Base-by-base conservation (phyloP, 2,329 filamentous ascomycete genomes). In the Cadophora luteo-olivacea region DNA sequence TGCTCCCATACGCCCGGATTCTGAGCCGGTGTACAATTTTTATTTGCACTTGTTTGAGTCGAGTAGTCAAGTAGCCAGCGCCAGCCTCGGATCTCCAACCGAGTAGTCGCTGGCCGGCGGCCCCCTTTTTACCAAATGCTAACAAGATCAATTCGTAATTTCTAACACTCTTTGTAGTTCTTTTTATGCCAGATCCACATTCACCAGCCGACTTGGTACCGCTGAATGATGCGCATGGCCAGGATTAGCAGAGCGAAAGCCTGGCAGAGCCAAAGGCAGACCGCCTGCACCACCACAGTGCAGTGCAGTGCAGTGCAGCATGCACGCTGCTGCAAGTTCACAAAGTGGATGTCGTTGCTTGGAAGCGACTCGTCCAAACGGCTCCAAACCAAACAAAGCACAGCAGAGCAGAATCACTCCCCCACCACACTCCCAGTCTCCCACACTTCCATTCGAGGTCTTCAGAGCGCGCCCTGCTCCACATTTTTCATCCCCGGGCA, bases 221-320 rank as follows among this genome's bases (percentile, higher is more conserved):
- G 36, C 57, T 25, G 57, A n/a, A 58, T 58, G 55, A 36, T 58
- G 32, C 55, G 55, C 55, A 58, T 58, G 32, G 33, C 55, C 55
- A 58, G 54, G 54, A 22, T 38, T 4, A 38, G 36, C n/a, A 45
- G 22, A 61, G 22, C n/a, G 8, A 48, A 33, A 61, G 25, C n/a
- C 6, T 38, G 36, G 36, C 36, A 38, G 36, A 38, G 36, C 36
- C 36, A 38, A 38, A 38, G 36, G 36, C 36, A 38, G 36, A 38
- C 36, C 36, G 36, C 8, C 36, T 38, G 54, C 29, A 58, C 29
- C 3, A 32, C n/a, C n/a, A n/a, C n/a, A n/a, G n/a, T n/a, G n/a
- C n/a, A n/a, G n/a, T n/a, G n/a, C n/a, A n/a, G n/a, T n/a, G n/a
- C 24, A 33, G 29, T 55, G 24, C 55, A 41, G 57, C 57, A 60